These are phyloP conservation scores for Trichosporon faecale DNA, from an alignment of 1,284 basidiomycete species.

Conservation along the genomic window DNA sequence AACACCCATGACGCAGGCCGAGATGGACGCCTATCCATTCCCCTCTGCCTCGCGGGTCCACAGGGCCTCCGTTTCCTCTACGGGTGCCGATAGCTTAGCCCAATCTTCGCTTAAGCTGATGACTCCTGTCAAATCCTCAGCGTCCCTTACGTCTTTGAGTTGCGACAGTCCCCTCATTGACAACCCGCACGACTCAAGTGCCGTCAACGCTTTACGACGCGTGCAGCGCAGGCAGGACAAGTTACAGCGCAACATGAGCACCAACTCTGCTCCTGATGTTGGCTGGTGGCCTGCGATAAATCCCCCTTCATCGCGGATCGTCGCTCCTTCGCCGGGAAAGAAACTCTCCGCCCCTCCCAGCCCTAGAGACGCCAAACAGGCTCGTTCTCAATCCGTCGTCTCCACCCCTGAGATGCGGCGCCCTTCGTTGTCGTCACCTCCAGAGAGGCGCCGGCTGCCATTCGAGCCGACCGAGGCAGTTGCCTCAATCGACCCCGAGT, in stretches of 20 bases:
- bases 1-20: constrained; percentile 1
- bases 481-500: constrained; percentile 38
- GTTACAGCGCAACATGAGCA: background rate
- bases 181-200: background rate
- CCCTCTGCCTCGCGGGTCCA: constrained; percentile 14
- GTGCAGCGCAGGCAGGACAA: constrained; percentile 18
- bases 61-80: constrained; percentile 22
- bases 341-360: background rate
- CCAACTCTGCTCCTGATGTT: background rate
- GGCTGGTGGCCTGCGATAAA: constrained; percentile 23
- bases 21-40: constrained; percentile 26
- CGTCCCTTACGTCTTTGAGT: constrained; percentile 24
- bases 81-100: constrained; percentile 18
- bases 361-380: background rate
- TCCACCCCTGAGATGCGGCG: background rate
- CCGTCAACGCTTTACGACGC: constrained; percentile 11
- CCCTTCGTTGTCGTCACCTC: background rate
- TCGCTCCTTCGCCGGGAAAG: constrained; percentile 34
- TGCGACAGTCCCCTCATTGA: constrained; percentile 8
- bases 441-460: constrained; percentile 22
- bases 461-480: constrained; percentile 34
- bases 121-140: constrained; percentile 31
- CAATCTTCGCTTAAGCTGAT: constrained; percentile 16
- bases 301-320: background rate
- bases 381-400: background rate